phyloP scores from a whole-genome alignment of 163 green algal species.

The Picocystis sp. region DNA sequence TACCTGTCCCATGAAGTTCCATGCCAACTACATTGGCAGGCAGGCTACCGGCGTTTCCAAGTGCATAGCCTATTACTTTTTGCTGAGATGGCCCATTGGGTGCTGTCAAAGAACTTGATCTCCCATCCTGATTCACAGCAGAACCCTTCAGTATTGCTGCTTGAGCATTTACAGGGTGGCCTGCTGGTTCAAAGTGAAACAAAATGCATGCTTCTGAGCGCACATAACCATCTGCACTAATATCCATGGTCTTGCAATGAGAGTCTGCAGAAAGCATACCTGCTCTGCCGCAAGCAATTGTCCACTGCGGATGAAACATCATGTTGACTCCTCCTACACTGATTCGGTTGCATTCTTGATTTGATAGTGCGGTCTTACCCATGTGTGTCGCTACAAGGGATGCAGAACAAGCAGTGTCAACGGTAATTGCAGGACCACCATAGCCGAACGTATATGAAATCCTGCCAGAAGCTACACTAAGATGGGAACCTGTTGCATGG shows the following conservation, averaged over 20 bases:
- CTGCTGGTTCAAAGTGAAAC: conserved; percentile 28
- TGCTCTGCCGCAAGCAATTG: conserved; percentile 26
- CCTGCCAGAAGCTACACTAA: conserved; percentile 47
- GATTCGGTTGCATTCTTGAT: conserved; percentile 5
- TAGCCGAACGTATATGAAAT: conserved; percentile 54
- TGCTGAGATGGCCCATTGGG: conserved; percentile 47
- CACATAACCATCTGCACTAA: conserved; percentile 36
- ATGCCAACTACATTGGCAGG: conserved; percentile 23
- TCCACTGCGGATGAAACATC: conserved; percentile 18
- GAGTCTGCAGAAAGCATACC: conserved; percentile 37
- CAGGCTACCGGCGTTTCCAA: conserved; percentile 22
- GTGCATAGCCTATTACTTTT: conserved; percentile 37
- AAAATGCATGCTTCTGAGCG: conserved; percentile 25
- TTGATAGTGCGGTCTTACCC: conserved; percentile 12
- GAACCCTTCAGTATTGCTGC: conserved; percentile 14
- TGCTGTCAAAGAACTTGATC: conserved; percentile 44
- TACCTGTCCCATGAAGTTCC: conserved; percentile 64
- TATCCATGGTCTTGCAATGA: conserved; percentile 40
- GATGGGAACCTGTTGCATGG: conserved; percentile 17
- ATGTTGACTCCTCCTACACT: conserved; percentile 13
- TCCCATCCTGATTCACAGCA: conserved; percentile 47
- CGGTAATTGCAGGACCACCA: conserved; percentile 9
- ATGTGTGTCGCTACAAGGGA: conserved; percentile 20
- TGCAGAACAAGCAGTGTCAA: conserved; percentile 29
- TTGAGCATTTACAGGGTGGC: conserved; percentile 11